These are phyloP conservation scores for Leccinum arenicola DNA, from an alignment of 768 basidiomycete species.

Conservation along the genomic window DNA sequence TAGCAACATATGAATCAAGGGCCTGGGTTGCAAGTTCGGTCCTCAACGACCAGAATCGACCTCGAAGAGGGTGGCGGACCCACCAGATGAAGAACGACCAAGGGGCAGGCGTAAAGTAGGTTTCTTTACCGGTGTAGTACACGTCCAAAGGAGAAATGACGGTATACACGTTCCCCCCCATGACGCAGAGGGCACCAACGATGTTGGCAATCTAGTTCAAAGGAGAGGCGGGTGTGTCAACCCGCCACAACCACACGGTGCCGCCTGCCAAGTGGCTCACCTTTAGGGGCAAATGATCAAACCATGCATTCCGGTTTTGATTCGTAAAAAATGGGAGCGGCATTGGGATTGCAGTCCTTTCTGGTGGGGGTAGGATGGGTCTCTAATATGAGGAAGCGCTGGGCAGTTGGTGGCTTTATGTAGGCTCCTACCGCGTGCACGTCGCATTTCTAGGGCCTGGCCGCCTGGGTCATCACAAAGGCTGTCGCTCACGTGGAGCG, in stretches of 20 bases:
- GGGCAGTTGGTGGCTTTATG: conserved; percentile 21
- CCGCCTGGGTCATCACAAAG: conserved; percentile 6
- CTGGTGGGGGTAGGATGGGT: conserved; percentile 12
- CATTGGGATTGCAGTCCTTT: conserved; percentile 14
- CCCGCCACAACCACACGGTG: background rate
- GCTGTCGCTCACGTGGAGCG: conserved; percentile 18
- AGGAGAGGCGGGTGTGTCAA: conserved; percentile 11
- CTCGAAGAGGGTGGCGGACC: conserved; percentile 10
- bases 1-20: conserved; percentile 62
- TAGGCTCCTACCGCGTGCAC: conserved; percentile 26
- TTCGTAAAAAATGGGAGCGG: conserved; percentile 21
- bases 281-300: conserved; percentile 53
- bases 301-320: conserved; percentile 36
- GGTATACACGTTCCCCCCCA: conserved; percentile 61
- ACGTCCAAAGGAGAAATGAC: conserved; percentile 51
- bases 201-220: conserved; percentile 48
- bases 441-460: conserved; percentile 24
- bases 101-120: conserved; percentile 65
- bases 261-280: conserved; percentile 26
- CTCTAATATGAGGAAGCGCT: conserved; percentile 13
- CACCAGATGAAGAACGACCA: conserved; percentile 65
- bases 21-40: conserved; percentile 34
- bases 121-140: conserved; percentile 51
- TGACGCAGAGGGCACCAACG: conserved; percentile 50
- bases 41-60: background rate